Evolutionary conservation across 1,284 basidiomycete species (phyloP).

Genomic region (Irpex sp.): DNA sequence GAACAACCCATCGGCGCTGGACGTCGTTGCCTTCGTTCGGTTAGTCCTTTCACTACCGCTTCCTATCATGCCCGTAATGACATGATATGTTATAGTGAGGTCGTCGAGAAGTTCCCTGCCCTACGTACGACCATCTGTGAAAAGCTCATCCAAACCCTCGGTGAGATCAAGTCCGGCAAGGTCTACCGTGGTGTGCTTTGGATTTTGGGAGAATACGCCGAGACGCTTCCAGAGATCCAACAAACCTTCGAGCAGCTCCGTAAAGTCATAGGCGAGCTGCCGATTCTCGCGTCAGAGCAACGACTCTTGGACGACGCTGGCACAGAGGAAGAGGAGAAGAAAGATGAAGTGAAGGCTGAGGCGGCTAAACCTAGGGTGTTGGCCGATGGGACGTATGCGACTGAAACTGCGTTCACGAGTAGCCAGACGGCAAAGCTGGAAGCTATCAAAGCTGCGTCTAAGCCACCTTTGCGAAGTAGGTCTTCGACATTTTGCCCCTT

Average conservation of each 20-base stretch:
- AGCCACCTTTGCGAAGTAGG: slow-evolving; percentile 84
- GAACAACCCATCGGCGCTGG: slow-evolving; percentile 91
- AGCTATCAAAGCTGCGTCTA: slow-evolving; percentile 79
- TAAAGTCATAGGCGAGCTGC: slow-evolving; percentile 91
- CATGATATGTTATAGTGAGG: slow-evolving; percentile 52
- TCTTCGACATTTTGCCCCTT: slow-evolving; percentile 7
- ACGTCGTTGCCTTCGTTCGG: slow-evolving; percentile 95
- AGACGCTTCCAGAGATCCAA: slow-evolving; percentile 61
- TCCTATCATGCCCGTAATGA: background rate
- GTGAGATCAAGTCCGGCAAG: slow-evolving; percentile 94
- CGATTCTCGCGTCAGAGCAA: slow-evolving; percentile 90
- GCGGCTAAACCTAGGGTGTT: slow-evolving; percentile 64
- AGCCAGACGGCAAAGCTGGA: slow-evolving; percentile 66
- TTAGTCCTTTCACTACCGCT: slow-evolving; percentile 25
- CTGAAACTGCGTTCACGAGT: slow-evolving; percentile 87
- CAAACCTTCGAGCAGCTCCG: slow-evolving; percentile 78
- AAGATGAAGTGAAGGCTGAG: slow-evolving; percentile 37
- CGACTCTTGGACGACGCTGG: slow-evolving; percentile 71
- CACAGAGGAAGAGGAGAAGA: slow-evolving; percentile 33
- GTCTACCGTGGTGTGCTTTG: slow-evolving; percentile 96
- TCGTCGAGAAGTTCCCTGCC: slow-evolving; percentile 96
- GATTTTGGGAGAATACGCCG: slow-evolving; percentile 97
- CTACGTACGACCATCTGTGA: slow-evolving; percentile 83
- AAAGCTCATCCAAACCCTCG: slow-evolving; percentile 80
- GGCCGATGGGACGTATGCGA: slow-evolving; percentile 97